Base-by-base conservation (phyloP, 306 rosid species). In the Delonix regia region DNA sequence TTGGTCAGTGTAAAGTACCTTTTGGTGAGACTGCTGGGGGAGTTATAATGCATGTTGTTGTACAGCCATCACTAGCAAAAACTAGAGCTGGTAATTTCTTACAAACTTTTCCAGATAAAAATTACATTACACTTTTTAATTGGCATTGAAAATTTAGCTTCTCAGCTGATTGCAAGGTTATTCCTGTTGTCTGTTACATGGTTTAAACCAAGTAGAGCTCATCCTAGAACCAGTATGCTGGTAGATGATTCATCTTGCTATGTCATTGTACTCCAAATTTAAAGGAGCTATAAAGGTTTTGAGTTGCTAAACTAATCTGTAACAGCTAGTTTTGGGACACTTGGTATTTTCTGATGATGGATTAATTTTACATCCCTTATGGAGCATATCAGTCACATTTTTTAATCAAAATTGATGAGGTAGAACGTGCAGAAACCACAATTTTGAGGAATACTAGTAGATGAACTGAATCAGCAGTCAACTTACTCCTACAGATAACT, bases 1-100 rank as follows among this genome's bases (percentile, higher is more conserved):
- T 88, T 30, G 89, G 87, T 53, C 92, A 90, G 80, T 90, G 90
- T 83, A 87, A 84, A 82, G 68, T 90, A 48, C 94, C 90, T 28
- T 88, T 86, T 68, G 87, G 72, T 69, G 94, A 90, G 74, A 27
- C 52, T 61, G 74, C 83, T 4, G 89, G 85, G 27, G 90, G 81
- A 52, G 85, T 67, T 48, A 78, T 80, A 78, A 88, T 88, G 88
- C 92, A 76, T 47, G 92, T 86, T 65, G 92, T 88, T 53, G 89
- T 88, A 69, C 92, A 88, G 82, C 89, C 89, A 41, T 80, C 88
- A 9, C 73, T 48, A 10, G 86, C 82, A 52, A 88, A 85, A 74
- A 59, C 83, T 34, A 88, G 85, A 75, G 76, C 88, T 74, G 94
- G 90, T 89, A 75, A 84, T 48, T 68, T 57, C 21, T 13, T 10